Conservation (phyloP, 2,329 filamentous ascomycete genomes). For the Fusarium sp. region DNA sequence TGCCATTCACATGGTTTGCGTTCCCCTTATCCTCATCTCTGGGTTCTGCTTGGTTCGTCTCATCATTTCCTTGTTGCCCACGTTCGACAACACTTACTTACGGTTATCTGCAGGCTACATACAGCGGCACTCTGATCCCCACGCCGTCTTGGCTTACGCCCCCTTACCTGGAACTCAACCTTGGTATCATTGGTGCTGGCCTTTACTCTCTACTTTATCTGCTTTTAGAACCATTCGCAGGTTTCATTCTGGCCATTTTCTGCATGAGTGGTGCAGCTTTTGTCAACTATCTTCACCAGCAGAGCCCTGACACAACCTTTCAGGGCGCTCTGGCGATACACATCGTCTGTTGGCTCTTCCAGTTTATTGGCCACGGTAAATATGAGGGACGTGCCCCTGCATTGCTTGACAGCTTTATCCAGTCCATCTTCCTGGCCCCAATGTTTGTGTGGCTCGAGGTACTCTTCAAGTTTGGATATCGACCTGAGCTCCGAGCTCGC, state of each 20-base stretch:
- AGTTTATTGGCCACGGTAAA: slow-evolving; percentile 91
- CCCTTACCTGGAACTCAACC: slow-evolving; percentile 76
- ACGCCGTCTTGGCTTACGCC: slow-evolving; percentile 77
- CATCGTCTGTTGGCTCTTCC: slow-evolving; percentile 84
- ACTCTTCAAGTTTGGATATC: slow-evolving; percentile 91
- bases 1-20: slow-evolving; percentile 83
- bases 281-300: slow-evolving; percentile 80
- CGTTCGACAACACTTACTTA: slow-evolving; percentile 15
- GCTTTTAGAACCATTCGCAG: slow-evolving; percentile 93
- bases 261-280: slow-evolving; percentile 82
- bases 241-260: slow-evolving; percentile 80
- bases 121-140: slow-evolving; percentile 73
- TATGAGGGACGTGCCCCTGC: slow-evolving; percentile 93
- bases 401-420: slow-evolving; percentile 89
- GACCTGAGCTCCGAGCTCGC: slow-evolving; percentile 86
- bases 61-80: slow-evolving; percentile 8
- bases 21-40: slow-evolving; percentile 81
- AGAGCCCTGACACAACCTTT: slow-evolving; percentile 65
- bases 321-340: slow-evolving; percentile 76
- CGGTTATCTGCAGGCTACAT: slow-evolving; percentile 65
- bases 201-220: slow-evolving; percentile 87
- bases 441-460: slow-evolving; percentile 98
- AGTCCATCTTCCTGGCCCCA: slow-evolving; percentile 92
- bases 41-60: slow-evolving; percentile 78
- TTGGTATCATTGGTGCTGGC: slow-evolving; percentile 74